These are phyloP conservation scores for Eucalyptus marginata DNA, from an alignment of 345 rosid species.

Conservation along the genomic window DNA sequence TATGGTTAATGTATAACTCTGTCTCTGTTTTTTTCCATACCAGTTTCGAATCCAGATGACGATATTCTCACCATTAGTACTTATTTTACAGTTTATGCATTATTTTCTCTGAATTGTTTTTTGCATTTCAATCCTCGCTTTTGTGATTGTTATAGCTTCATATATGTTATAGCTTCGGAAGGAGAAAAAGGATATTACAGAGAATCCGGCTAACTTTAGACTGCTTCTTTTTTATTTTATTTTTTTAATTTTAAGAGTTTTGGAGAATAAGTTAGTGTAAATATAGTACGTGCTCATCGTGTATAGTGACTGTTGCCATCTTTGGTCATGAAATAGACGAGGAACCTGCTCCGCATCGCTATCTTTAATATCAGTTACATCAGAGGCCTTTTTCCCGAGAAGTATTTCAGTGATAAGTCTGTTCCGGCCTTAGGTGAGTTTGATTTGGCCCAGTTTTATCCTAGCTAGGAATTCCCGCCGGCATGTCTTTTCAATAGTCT, in stretches of 20 bases:
- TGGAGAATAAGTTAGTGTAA: neutral
- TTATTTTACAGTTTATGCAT: neutral
- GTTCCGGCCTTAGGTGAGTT: conserved; percentile 87
- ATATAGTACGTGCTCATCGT: neutral
- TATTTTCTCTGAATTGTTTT: neutral
- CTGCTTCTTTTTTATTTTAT: neutral
- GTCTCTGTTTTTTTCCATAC: neutral
- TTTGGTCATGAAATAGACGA: conserved; percentile 32
- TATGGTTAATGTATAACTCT: neutral
- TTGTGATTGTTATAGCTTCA: neutral
- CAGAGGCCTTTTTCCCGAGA: conserved; percentile 94
- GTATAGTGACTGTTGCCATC: neutral
- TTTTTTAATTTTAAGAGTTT: neutral
- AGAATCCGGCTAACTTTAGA: neutral
- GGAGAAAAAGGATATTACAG: neutral
- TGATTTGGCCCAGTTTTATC: neutral
- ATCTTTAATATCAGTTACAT: conserved; percentile 95
- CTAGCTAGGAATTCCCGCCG: neutral
- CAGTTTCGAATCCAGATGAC: neutral
- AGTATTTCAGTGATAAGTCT: conserved; percentile 86
- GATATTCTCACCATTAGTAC: neutral
- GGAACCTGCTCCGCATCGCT: conserved; percentile 90
- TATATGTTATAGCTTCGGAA: neutral
- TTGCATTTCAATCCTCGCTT: neutral
- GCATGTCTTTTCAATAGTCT: neutral